phyloP scores from a whole-genome alignment of 768 basidiomycete species.

The Galerina marginata region DNA sequence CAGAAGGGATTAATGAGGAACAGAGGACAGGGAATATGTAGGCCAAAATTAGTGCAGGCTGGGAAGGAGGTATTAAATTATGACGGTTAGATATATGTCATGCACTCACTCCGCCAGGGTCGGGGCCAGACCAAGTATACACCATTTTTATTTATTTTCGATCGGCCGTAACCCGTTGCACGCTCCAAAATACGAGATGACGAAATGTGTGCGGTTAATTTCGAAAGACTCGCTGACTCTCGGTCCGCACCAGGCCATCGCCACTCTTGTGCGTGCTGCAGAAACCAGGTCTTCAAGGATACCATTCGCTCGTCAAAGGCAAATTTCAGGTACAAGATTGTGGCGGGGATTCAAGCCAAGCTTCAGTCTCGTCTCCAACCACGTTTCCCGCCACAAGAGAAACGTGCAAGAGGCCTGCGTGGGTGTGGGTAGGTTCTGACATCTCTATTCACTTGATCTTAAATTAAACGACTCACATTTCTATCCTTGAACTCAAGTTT shows the following conservation, averaged over 20 bases:
- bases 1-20: not conserved
- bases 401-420: not conserved
- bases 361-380: not conserved
- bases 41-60: slow-evolving; percentile 10
- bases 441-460: not conserved
- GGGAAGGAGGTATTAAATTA: not conserved
- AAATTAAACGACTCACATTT: not conserved
- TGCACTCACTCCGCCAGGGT: slow-evolving; percentile 12
- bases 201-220: slow-evolving; percentile 4
- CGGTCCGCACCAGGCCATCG: too few species aligned
- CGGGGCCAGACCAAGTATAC: slow-evolving; percentile 7
- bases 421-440: not conserved
- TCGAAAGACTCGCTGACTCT: not conserved
- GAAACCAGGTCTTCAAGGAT: not conserved
- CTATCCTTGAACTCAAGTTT: not conserved
- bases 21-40: slow-evolving; percentile 11
- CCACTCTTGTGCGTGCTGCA: not conserved
- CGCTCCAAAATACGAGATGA: too few species aligned
- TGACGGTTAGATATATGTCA: slow-evolving; percentile 20
- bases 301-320: not conserved
- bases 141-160: slow-evolving; percentile 1
- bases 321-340: slow-evolving; percentile 2
- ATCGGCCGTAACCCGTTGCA: too few species aligned
- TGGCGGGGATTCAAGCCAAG: not conserved
- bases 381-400: slow-evolving; percentile 6